phyloP scores from a whole-genome alignment of 2,329 filamentous ascomycete genomes.

The Penicillium vulpinum region DNA sequence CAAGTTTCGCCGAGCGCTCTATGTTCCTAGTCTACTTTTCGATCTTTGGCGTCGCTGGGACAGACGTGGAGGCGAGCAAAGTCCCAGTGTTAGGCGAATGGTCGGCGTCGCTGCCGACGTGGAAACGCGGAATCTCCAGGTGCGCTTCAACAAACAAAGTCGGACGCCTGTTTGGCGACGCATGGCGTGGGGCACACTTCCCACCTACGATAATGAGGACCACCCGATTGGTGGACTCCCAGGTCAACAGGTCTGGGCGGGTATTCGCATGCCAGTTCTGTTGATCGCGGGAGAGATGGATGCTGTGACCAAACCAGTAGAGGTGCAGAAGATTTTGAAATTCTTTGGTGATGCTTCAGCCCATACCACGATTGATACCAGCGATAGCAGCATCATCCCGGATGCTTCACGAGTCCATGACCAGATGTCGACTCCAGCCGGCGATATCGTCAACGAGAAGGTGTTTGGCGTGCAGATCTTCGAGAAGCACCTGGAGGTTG shows the following conservation, averaged over 20 bases:
- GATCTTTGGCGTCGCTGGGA: constrained; percentile 77
- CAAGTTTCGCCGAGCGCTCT: constrained; percentile 59
- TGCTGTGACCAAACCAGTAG: constrained; percentile 68
- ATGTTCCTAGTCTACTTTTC: constrained; percentile 68
- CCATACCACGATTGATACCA: constrained; percentile 29
- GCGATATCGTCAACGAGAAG: constrained; percentile 29
- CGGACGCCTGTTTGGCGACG: constrained; percentile 78
- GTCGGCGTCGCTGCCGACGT: constrained; percentile 47
- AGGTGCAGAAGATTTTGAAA: constrained; percentile 66
- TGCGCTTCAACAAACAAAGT: constrained; percentile 71
- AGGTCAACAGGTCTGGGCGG: constrained; percentile 69
- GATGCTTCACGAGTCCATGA: constrained; percentile 35
- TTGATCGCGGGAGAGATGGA: constrained; percentile 78
- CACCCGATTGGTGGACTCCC: constrained; percentile 65
- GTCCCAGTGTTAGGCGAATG: constrained; percentile 76
- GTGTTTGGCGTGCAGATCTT: constrained; percentile 27
- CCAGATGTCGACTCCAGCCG: constrained; percentile 15
- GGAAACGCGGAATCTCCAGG: constrained; percentile 45
- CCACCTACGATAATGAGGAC: constrained; percentile 53
- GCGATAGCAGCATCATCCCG: constrained; percentile 28
- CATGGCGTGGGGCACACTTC: constrained; percentile 72
- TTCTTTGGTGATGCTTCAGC: constrained; percentile 36
- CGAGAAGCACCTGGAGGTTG: constrained; percentile 20
- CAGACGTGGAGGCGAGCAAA: constrained; percentile 72
- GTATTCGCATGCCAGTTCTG: constrained; percentile 71